Evolutionary conservation across 2,329 filamentous ascomycete genomes (phyloP).

Genomic region (Cordyceps sp.): DNA sequence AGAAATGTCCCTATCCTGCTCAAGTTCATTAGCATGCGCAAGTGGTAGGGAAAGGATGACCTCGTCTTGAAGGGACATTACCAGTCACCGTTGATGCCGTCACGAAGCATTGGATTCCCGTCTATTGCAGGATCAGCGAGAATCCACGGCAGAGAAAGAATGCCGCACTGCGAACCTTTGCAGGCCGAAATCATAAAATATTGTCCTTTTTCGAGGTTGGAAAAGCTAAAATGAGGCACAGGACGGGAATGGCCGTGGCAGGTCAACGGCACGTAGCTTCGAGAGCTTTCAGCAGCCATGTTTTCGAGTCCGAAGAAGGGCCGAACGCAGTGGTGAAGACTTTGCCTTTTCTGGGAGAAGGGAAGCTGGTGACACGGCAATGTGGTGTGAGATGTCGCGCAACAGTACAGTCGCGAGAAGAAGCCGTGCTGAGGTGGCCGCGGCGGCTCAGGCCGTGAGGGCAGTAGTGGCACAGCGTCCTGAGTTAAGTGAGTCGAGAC

Average conservation of each 20-base stretch:
- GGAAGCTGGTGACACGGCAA: too few relatives aligned
- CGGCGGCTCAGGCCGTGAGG: too few relatives aligned
- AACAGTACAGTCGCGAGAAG: too few relatives aligned
- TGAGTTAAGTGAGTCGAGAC: too few relatives aligned
- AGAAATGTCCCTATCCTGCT: constrained; percentile 91
- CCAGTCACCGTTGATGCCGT: constrained; percentile 92
- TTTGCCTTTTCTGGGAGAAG: too few relatives aligned
- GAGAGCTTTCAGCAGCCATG: constrained; percentile 20
- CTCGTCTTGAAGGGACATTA: constrained; percentile 17
- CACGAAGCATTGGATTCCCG: constrained; percentile 95
- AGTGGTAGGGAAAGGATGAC: constrained; percentile 6
- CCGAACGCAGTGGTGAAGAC: too few relatives aligned
- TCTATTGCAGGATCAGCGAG: constrained; percentile 34
- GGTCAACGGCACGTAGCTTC: constrained; percentile 69
- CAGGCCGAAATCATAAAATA: constrained; percentile 91
- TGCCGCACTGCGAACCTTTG: constrained; percentile 39
- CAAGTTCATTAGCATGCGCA: background rate
- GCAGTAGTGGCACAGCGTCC: too few relatives aligned
- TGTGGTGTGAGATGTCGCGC: too few relatives aligned
- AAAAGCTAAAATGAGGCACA: constrained; percentile 84
- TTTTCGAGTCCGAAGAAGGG: constrained; percentile 1
- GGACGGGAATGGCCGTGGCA: constrained; percentile 90
- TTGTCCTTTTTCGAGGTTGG: constrained; percentile 61
- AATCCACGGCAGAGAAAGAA: background rate
- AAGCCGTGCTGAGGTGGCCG: too few relatives aligned